Evolutionary conservation across 148 eudicot species (phyloP).

Genomic region (Chenopodium quinoa): DNA sequence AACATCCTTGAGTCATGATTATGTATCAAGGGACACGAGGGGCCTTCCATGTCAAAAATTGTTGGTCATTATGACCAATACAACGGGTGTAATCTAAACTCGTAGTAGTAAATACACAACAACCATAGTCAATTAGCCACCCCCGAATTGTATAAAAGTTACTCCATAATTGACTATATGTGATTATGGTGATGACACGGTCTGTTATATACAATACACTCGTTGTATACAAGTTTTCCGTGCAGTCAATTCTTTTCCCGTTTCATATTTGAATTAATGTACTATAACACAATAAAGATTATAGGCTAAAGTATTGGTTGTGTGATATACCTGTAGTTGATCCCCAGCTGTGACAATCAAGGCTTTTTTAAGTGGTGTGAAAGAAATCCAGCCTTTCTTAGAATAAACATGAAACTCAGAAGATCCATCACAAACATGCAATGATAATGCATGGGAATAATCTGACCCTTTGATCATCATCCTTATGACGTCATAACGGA

Average conservation of each 20-base stretch:
- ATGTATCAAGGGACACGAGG: constrained; percentile 4
- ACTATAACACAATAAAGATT: too few relatives aligned
- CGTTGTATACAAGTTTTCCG: too few relatives aligned
- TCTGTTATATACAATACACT: too few relatives aligned
- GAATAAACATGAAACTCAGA: constrained; percentile 86
- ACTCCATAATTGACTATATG: too few relatives aligned
- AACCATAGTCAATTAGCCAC: too few relatives aligned
- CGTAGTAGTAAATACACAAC: too few relatives aligned
- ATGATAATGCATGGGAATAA: constrained; percentile 60
- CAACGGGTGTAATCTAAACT: too few relatives aligned
- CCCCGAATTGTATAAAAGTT: too few relatives aligned
- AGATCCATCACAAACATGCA: constrained; percentile 60
- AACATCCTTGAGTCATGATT: constrained; percentile 1
- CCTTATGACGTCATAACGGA: constrained; percentile 66
- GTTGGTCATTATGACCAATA: constrained; percentile 13
- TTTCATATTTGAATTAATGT: too few relatives aligned
- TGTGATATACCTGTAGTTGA: constrained; percentile 61
- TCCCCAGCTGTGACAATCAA: constrained; percentile 76
- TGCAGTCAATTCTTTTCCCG: too few relatives aligned
- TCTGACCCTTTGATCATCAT: constrained; percentile 81
- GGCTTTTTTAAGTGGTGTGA: constrained; percentile 47
- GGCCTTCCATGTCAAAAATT: neutral
- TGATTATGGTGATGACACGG: too few relatives aligned
- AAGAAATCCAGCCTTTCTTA: constrained; percentile 90
- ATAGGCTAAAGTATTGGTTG: neutral